Base-by-base conservation (phyloP, 2,329 filamentous ascomycete species). In the Neoascochyta sp. region DNA sequence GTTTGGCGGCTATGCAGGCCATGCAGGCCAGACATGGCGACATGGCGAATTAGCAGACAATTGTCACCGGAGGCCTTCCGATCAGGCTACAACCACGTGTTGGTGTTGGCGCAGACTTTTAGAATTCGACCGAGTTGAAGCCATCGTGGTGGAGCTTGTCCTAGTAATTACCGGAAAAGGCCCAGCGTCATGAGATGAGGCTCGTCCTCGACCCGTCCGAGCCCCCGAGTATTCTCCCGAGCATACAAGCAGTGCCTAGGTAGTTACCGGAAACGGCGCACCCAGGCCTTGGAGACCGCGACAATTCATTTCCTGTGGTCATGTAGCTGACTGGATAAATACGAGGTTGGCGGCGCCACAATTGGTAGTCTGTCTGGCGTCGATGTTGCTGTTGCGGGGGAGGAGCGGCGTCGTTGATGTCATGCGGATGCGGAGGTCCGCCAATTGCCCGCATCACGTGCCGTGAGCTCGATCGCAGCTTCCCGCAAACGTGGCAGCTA, bases 181-280 rank as follows among this genome's bases (percentile, higher is more conserved):
- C 32, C 34, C 46, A 39, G 29, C 32, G 25, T 18, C 29, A 35
- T 24, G 27, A 32, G 28, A 23, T 29, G 20, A 31, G 36, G 34
- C 32, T 41, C 30, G 23, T 28, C 24, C n/a, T 28, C 22, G 27
- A 23, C 13, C 39, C 30, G 23, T 28, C 24, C n/a, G 28, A 20
- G 27, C 21, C 13, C 27, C 51, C 53, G 53, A 53, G 34, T 36
- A 51, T 45, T 39, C 41, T 42, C 22, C 52, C 52, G 52, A 55
- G 34, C 24, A 24, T 23, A 25, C 31, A 43, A 26, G 18, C 34
- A 9, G 10, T 5, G 16, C 9, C 11, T 11, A 8, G 25, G 17
- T 16, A 24, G 11, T 4, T 8, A 6, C 19, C 9, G 24, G 9
- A 9, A 18, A 18, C 24, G 13, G 20, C 10, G 20, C 20, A 6